Conservation (phyloP, 2,329 filamentous ascomycete genomes). For the Exophiala calicioides region DNA sequence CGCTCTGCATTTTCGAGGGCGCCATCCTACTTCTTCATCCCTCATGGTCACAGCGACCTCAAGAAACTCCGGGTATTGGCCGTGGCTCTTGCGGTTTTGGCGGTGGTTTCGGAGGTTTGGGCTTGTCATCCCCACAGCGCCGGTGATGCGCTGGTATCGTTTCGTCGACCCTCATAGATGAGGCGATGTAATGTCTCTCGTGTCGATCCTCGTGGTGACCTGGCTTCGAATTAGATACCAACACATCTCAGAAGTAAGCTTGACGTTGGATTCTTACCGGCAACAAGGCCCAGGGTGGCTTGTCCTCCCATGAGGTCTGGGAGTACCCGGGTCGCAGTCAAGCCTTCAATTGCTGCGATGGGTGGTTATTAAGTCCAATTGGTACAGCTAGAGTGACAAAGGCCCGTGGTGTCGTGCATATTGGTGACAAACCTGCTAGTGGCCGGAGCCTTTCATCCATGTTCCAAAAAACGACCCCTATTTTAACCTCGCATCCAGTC, state of each 20-base stretch:
- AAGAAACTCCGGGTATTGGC: slow-evolving; percentile 19
- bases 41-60: no score
- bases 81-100: slow-evolving; percentile 15
- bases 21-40: no score
- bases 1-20: no score
- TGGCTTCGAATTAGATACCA: neutral
- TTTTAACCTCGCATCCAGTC: neutral
- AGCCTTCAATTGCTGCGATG: slow-evolving; percentile 3
- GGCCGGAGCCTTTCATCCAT: slow-evolving; percentile 2
- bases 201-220: no score
- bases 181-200: no score
- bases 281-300: neutral
- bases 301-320: neutral
- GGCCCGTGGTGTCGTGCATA: slow-evolving; percentile 11
- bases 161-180: no score
- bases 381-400: slow-evolving; percentile 11
- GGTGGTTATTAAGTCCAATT: slow-evolving; percentile 12
- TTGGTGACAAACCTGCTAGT: slow-evolving; percentile 21
- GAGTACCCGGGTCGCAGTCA: neutral
- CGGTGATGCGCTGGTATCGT: neutral
- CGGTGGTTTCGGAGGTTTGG: slow-evolving; percentile 13
- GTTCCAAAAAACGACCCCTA: slow-evolving; percentile 1
- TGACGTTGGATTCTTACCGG: neutral
- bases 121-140: slow-evolving; percentile 5
- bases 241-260: neutral